Evolutionary conservation across 2,329 filamentous ascomycete species (phyloP).

Genomic region (Monilinia vaccinii-corymbosi): DNA sequence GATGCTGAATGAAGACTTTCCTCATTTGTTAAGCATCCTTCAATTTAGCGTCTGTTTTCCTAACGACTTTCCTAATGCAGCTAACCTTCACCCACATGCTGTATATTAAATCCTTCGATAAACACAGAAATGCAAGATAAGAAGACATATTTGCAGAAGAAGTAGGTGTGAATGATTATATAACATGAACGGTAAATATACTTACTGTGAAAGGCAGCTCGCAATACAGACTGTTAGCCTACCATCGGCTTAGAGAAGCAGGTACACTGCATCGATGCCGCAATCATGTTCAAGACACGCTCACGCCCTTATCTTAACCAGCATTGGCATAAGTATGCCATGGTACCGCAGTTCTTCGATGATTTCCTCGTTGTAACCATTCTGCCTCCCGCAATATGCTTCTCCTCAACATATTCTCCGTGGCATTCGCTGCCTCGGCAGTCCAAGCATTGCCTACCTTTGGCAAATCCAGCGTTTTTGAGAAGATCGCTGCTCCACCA

Average conservation of each 20-base stretch:
- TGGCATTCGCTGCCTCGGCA: slow-evolving; percentile 3
- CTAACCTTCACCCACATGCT: neutral
- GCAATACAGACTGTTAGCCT: neutral
- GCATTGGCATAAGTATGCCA: slow-evolving; percentile 8
- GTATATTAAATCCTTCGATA: neutral
- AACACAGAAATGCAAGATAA: slow-evolving; percentile 1
- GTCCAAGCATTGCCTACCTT: slow-evolving; percentile 8
- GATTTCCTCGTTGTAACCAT: neutral
- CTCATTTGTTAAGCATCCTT: neutral
- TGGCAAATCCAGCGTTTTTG: slow-evolving; percentile 18
- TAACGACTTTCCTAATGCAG: slow-evolving; percentile 6
- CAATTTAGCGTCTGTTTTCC: neutral
- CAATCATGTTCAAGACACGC: neutral
- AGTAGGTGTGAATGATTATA: neutral
- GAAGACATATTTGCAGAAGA: slow-evolving; percentile 1
- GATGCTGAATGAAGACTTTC: neutral
- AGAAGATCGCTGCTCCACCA: slow-evolving; percentile 21
- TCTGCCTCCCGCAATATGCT: slow-evolving; percentile 9
- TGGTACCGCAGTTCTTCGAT: neutral
- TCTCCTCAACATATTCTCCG: slow-evolving; percentile 6
- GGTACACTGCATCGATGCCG: slow-evolving; percentile 7
- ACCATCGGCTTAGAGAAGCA: slow-evolving; percentile 8
- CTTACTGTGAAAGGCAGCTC: slow-evolving; percentile 5
- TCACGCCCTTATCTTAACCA: slow-evolving; percentile 2
- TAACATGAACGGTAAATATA: neutral